Evolutionary conservation across 306 rosid genomes (phyloP).

Genomic region (Dalbergia oliveri): DNA sequence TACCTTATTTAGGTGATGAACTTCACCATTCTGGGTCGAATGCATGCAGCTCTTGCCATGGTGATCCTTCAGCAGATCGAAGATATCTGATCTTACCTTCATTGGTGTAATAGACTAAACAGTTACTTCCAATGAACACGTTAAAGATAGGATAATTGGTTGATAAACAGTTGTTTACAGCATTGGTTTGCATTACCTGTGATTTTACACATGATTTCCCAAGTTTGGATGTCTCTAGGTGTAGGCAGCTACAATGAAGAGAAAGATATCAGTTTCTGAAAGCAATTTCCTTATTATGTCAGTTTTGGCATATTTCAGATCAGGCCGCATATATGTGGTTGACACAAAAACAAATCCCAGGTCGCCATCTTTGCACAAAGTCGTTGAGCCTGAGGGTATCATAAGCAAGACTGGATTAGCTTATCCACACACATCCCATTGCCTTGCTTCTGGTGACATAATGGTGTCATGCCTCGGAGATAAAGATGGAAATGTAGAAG

Average conservation of each 20-base stretch:
- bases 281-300: neutral
- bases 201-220: neutral
- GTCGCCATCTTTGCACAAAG: conserved; percentile 75
- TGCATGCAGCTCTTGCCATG: conserved; percentile 81
- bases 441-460: conserved; percentile 84
- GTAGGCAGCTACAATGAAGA: neutral
- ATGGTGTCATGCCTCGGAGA: conserved; percentile 83
- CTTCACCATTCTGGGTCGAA: conserved; percentile 82
- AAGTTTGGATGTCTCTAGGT: neutral
- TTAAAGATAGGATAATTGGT: neutral
- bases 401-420: conserved; percentile 72
- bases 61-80: conserved; percentile 70
- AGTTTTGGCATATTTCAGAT: conserved; percentile 51
- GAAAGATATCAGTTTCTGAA: neutral
- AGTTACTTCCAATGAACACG: neutral
- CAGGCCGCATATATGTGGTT: conserved; percentile 76
- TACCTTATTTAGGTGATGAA: conserved; percentile 74
- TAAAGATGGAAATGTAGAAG: conserved; percentile 76
- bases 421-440: conserved; percentile 80
- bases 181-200: no score
- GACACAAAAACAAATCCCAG: conserved; percentile 69
- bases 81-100: conserved; percentile 68
- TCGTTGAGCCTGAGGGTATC: conserved; percentile 69
- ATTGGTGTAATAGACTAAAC: conserved; percentile 57
- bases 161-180: neutral